phyloP scores from a whole-genome alignment of 2,329 filamentous ascomycete genomes.

The Scedosporium boydii region DNA sequence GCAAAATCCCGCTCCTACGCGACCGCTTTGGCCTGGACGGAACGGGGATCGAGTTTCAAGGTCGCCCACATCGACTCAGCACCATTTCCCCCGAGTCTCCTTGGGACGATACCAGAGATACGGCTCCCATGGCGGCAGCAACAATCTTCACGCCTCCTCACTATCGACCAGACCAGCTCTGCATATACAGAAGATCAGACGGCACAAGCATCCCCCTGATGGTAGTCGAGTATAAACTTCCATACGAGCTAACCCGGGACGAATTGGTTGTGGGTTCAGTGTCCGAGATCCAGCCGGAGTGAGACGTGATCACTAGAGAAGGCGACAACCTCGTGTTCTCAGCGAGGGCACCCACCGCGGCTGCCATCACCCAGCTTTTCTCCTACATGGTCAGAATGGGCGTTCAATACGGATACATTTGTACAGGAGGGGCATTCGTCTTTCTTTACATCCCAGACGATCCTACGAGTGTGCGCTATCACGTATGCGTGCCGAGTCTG shows the following conservation, averaged over 20 bases:
- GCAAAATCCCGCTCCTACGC: slow-evolving; percentile 18
- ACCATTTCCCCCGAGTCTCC: slow-evolving; percentile 15
- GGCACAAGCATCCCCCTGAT: slow-evolving; percentile 14
- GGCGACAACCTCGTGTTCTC: slow-evolving; percentile 19
- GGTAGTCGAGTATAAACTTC: slow-evolving; percentile 28
- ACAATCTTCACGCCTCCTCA: not conserved
- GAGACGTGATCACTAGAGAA: slow-evolving; percentile 21
- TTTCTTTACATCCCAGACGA: slow-evolving; percentile 24
- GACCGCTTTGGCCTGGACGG: slow-evolving; percentile 20
- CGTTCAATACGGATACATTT: slow-evolving; percentile 25
- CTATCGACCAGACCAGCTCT: slow-evolving; percentile 23
- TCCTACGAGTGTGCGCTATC: slow-evolving; percentile 19
- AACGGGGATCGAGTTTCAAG: slow-evolving; percentile 24
- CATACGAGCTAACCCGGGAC: slow-evolving; percentile 22
- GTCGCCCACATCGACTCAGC: slow-evolving; percentile 22
- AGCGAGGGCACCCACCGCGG: slow-evolving; percentile 20
- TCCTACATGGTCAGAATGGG: slow-evolving; percentile 27
- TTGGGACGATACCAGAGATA: slow-evolving; percentile 13
- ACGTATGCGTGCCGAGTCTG: slow-evolving; percentile 20
- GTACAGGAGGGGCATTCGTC: slow-evolving; percentile 21
- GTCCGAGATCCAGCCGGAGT: slow-evolving; percentile 22
- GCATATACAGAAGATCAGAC: slow-evolving; percentile 11
- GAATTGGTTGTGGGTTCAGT: slow-evolving; percentile 22
- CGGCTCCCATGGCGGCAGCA: slow-evolving; percentile 14
- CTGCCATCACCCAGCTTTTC: slow-evolving; percentile 29